These are phyloP conservation scores for Zasmidium angulare DNA, from an alignment of 2,329 filamentous ascomycete genomes.

Conservation along the genomic window DNA sequence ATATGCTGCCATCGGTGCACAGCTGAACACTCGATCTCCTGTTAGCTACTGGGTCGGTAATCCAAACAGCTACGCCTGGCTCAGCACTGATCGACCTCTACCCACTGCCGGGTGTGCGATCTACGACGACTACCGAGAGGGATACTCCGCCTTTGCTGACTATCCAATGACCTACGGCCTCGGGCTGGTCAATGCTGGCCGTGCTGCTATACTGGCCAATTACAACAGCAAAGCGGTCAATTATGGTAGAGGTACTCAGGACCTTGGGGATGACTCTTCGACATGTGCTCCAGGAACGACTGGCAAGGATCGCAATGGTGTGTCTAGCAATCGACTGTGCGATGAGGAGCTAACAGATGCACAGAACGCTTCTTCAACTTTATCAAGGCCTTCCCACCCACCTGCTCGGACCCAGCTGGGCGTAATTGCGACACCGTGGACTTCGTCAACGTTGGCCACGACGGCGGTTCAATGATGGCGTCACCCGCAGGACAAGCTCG, in stretches of 20 bases:
- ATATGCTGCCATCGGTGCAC: slow-evolving; percentile 35
- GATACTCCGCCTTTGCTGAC: slow-evolving; percentile 33
- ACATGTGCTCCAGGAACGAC: slow-evolving; percentile 35
- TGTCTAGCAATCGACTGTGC: background rate
- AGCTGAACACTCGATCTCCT: slow-evolving; percentile 25
- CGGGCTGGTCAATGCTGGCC: slow-evolving; percentile 30
- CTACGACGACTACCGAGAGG: slow-evolving; percentile 39
- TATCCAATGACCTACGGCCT: slow-evolving; percentile 36
- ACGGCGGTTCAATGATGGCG: slow-evolving; percentile 38
- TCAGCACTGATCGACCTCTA: slow-evolving; percentile 33
- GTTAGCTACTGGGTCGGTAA: slow-evolving; percentile 38
- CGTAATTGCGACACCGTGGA: slow-evolving; percentile 38
- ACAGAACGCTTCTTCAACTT: slow-evolving; percentile 42
- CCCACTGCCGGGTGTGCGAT: slow-evolving; percentile 30
- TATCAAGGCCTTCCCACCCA: slow-evolving; percentile 36
- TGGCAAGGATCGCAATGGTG: slow-evolving; percentile 34
- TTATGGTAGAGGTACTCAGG: slow-evolving; percentile 36
- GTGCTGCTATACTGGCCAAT: slow-evolving; percentile 33
- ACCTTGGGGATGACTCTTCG: slow-evolving; percentile 37
- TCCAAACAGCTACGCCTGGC: slow-evolving; percentile 38
- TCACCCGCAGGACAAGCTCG: slow-evolving; percentile 36
- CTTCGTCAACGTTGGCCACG: slow-evolving; percentile 36
- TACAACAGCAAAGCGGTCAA: slow-evolving; percentile 37
- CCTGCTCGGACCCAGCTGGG: slow-evolving; percentile 27
- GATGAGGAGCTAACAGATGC: background rate